Evolutionary conservation across 129 eudicot species (phyloP).

Genomic region (Artemisia annua): DNA sequence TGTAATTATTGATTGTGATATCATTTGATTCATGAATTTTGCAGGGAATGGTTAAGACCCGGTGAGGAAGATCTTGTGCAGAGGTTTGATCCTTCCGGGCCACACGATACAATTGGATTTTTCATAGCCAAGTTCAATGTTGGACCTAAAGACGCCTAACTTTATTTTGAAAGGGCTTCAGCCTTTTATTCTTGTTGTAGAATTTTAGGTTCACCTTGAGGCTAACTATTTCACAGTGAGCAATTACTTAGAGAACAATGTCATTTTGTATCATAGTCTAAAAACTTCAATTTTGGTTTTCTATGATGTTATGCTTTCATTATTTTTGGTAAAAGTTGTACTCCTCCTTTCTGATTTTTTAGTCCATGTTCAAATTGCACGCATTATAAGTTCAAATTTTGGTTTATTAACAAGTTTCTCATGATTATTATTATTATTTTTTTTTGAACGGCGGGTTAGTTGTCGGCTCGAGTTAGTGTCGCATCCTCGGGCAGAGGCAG

Average conservation of each 20-base stretch:
- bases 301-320: not conserved
- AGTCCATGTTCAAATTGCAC: no score
- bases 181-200: not conserved
- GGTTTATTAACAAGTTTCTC: no score
- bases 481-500: no score
- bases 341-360: not conserved
- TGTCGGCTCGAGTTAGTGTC: no score
- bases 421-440: no score
- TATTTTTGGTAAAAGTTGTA: not conserved
- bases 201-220: not conserved
- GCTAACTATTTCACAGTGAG: not conserved
- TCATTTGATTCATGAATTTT: not conserved
- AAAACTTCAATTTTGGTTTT: not conserved
- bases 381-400: no score
- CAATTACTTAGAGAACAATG: constrained; percentile 7
- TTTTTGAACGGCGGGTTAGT: no score
- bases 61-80: constrained; percentile 96
- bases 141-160: constrained; percentile 60
- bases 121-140: constrained; percentile 91
- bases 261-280: not conserved
- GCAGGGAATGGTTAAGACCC: constrained; percentile 88
- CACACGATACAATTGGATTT: constrained; percentile 89
- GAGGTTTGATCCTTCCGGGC: constrained; percentile 91
- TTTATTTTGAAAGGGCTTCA: not conserved
- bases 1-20: not conserved